Percentiles rank a stretch among this genome's conserved stretches.
phyloP scores from a whole-genome alignment of 352 stramenopile species.

The Pythium vanterpoolii region DNA sequence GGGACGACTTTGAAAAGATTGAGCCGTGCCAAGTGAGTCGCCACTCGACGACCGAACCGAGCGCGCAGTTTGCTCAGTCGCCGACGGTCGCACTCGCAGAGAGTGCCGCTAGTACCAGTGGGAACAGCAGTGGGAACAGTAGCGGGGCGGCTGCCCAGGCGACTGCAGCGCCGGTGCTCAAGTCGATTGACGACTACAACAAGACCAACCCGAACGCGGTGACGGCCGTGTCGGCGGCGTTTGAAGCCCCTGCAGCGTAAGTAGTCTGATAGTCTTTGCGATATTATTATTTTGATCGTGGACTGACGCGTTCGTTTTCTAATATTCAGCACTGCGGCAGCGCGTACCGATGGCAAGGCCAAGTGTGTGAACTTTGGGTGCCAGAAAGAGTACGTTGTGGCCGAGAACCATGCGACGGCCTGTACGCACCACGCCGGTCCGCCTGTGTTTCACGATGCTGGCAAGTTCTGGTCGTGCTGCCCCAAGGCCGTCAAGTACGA shows the following conservation, averaged over 20 bases:
- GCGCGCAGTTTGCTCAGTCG: conserved; percentile 72
- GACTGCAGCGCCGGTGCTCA: conserved; percentile 48
- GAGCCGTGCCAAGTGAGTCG: conserved; percentile 63
- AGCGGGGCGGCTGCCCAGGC: conserved; percentile 13
- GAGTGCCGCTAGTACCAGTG: conserved; percentile 15
- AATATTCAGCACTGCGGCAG: conserved; percentile 33
- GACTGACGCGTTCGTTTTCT: background rate
- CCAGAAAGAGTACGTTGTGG: conserved; percentile 90
- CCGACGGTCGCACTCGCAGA: conserved; percentile 76
- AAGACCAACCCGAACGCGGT: conserved; percentile 86
- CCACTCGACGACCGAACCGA: conserved; percentile 66
- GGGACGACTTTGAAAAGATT: conserved; percentile 93
- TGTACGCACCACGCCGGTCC: conserved; percentile 86
- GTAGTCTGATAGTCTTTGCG: conserved; percentile 7
- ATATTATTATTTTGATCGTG: conserved; percentile 17
- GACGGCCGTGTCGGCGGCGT: conserved; percentile 71
- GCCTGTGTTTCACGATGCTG: conserved; percentile 91
- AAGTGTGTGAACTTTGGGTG: conserved; percentile 91
- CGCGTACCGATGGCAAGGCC: conserved; percentile 84
- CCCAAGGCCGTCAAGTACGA: conserved; percentile 92
- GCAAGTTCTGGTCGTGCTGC: conserved; percentile 94
- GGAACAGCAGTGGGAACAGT: no score
- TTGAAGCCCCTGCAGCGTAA: conserved; percentile 52
- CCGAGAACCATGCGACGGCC: conserved; percentile 69
- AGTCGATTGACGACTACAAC: conserved; percentile 94